Base-by-base conservation (phyloP, 768 basidiomycete genomes). In the Rossbeevera mucosa region DNA sequence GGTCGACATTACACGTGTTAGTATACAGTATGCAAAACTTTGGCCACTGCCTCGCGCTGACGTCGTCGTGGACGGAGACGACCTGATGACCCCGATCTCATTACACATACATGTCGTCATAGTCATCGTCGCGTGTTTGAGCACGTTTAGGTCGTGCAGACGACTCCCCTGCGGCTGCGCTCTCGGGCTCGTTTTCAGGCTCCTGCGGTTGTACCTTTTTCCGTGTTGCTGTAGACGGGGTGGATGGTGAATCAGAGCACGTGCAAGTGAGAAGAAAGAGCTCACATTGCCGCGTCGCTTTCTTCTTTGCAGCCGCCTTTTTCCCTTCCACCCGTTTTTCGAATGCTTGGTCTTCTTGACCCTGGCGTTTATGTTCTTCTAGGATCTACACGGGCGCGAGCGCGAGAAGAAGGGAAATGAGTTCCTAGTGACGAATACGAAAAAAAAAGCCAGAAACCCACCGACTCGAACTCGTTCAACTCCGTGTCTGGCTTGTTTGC, bases 401-500 rank as follows among this genome's bases (percentile, higher is more conserved):
- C 12, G 18, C 40, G 13, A 40, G 18, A 40, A 20, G n/a, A 40
- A 4, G 9, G 38, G 38, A n/a, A 36, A 41, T 41, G 40, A 41
- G 40, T 2, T 8, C 40, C 12, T 2, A 14, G 11, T 21, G 40
- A 14, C 24, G 7, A 16, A 7, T 9, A 22, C 7, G 26, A 24
- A 31, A 26, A 42, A 21, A 14, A 7, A 20, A 45, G 30, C 13
- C 40, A 16, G 5, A 42, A 7, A 64, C 74, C 26, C 55, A 90
- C 94, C 64, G 78, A 77, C 68, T 97, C 94, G 63, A 99, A 99
- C 71, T 99, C 95, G 57, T 94, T 88, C 44, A 98, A 72, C 61
- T 98, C 95, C 0, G 86, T 80, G 59, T 96, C 94, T 3, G 93
- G 91, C 68, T 96, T 97, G 65, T 86, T 91, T 57, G 88, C 82